A percentile compares a stretch with the other conserved stretches of the same genome.
Conservation (phyloP, 139 green algal species). For the Picochlorum sp. region DNA sequence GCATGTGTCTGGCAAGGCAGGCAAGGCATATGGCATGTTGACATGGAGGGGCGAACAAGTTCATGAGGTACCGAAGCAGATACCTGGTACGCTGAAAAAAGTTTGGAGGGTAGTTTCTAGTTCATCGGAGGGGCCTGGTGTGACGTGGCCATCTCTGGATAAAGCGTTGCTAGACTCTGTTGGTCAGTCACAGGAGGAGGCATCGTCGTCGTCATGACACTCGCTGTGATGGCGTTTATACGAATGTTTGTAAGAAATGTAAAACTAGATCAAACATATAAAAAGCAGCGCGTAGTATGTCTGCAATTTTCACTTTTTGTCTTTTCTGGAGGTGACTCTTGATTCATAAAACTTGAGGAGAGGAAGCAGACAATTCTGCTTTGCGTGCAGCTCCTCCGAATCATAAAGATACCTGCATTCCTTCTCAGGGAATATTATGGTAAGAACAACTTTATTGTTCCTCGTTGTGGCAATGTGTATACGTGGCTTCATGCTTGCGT, state of each 20-base stretch:
- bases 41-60: constrained; percentile 28
- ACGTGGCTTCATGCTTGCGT: too few species aligned
- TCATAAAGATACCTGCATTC: background rate
- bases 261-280: too few species aligned
- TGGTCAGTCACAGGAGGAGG: too few species aligned
- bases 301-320: background rate
- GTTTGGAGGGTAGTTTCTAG: constrained; percentile 23
- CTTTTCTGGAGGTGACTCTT: background rate
- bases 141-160: too few species aligned
- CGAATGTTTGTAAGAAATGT: too few species aligned
- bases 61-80: constrained; percentile 9
- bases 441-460: too few species aligned
- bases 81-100: constrained; percentile 30
- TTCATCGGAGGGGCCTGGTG: background rate
- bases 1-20: constrained; percentile 33
- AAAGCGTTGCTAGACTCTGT: too few species aligned
- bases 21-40: constrained; percentile 31
- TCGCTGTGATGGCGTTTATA: too few species aligned
- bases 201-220: too few species aligned
- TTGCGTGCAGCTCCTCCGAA: background rate
- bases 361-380: background rate
- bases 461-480: too few species aligned
- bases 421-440: background rate
- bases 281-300: too few species aligned
- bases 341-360: constrained; percentile 1